Evolutionary conservation across 2,329 filamentous ascomycete genomes (phyloP), one percentile per base, ranked within the genome.

Genomic region (Arthrocladium fulminans): DNA sequence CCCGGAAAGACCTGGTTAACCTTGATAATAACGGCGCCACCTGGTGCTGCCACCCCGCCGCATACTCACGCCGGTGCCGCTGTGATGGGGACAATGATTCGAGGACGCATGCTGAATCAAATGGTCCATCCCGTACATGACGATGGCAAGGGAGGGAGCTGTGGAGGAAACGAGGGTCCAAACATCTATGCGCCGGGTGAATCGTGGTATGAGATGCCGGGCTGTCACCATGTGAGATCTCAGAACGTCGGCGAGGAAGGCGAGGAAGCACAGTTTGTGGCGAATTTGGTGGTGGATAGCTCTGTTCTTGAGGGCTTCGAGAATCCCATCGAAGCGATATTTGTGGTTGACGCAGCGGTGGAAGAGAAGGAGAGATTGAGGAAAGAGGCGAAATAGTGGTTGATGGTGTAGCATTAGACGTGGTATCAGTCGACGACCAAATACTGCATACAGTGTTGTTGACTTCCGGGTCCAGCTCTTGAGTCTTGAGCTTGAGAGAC

Each of bases 91-190:
- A 59, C 67, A 19, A 60, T 74, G 2, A 51, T 69, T 27, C 58
- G 60, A 15, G 72, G 71, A 13, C 55, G 60, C 3, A 47, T 71
- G 3, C 52, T 69, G 4, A 75, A 71, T 47, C 70, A 72, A 19
- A 76, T 76, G 73, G 75, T 76, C 30, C 56, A 69, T 7, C 65
- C 70, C 3, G 71, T 70, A 0, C 66, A 68, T 8, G 66, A 58
- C 7, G n/a, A n/a, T n/a, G n/a, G n/a, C n/a, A n/a, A n/a, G n/a
- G n/a, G n/a, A n/a, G n/a, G n/a, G n/a, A n/a, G n/a, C n/a, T 3
- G 41, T 23, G 43, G 48, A 30, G 37, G 45, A 5, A 7, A 5
- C 5, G n/a, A 35, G 7, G 32, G 32, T n/a, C 32, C 6, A 35
- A 13, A 13, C 27, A 25, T 52, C 17, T 49, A 49, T 24, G 13